A percentile compares a stretch with the other conserved stretches of the same genome.
Evolutionary conservation across 768 basidiomycete species (phyloP).

Genomic region (Dacryopinax spathularia): DNA sequence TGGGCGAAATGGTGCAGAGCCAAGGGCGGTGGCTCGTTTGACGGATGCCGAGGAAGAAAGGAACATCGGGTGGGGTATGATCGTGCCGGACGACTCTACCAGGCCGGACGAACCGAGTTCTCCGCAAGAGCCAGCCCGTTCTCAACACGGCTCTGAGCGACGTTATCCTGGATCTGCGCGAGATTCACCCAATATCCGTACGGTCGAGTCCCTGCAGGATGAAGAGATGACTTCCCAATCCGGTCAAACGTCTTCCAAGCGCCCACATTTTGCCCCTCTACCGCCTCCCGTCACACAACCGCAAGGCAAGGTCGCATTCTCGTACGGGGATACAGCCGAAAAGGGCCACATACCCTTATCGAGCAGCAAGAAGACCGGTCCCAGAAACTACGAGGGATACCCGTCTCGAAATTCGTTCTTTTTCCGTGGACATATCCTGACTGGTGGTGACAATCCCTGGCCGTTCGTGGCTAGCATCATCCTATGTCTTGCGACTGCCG

Average conservation of each 20-base stretch:
- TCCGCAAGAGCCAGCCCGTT: neutral
- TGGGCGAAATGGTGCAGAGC: neutral
- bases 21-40: neutral
- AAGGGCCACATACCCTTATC: neutral
- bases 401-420: slow-evolving; percentile 68
- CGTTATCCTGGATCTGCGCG: neutral
- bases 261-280: neutral
- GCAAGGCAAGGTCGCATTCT: neutral
- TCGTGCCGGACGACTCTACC: neutral
- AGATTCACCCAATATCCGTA: neutral
- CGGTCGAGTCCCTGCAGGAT: neutral
- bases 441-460: slow-evolving; percentile 73
- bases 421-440: slow-evolving; percentile 54
- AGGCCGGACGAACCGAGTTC: neutral
- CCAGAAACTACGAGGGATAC: slow-evolving; percentile 44
- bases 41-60: neutral
- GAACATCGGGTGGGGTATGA: slow-evolving; percentile 1
- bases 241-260: neutral
- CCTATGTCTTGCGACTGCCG: slow-evolving; percentile 52
- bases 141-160: neutral
- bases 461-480: slow-evolving; percentile 58
- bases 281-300: neutral
- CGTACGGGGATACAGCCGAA: neutral
- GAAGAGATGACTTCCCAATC: neutral
- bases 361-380: neutral